Evolutionary conservation across 1,284 basidiomycete genomes (phyloP).

Genomic region (Golubevia pallescens): DNA sequence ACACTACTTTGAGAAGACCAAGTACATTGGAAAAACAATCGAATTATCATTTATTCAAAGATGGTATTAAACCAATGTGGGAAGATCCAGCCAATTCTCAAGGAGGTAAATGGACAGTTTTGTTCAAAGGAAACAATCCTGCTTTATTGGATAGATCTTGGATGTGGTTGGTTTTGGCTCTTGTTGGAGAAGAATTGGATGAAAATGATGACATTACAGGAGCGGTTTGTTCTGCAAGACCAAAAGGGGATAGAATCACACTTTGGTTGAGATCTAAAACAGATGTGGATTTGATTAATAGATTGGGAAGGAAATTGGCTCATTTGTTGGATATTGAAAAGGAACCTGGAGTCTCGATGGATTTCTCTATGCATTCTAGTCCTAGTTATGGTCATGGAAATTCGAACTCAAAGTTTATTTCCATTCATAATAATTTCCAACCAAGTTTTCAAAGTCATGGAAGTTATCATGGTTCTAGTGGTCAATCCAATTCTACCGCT

Average conservation of each 20-base stretch:
- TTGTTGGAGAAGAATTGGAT: constrained; percentile 64
- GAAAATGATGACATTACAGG: constrained; percentile 52
- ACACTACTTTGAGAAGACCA: constrained; percentile 56
- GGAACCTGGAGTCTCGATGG: constrained; percentile 23
- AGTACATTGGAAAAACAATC: constrained; percentile 51
- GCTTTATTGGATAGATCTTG: constrained; percentile 59
- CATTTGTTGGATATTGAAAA: constrained; percentile 33
- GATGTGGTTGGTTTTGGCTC: constrained; percentile 63
- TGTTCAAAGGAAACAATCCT: constrained; percentile 35
- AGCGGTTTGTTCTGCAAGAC: constrained; percentile 55
- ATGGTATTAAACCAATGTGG: constrained; percentile 65
- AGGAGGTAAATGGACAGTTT: constrained; percentile 63
- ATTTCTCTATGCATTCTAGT: constrained; percentile 14
- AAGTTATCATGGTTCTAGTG: no score
- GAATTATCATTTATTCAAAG: constrained; percentile 64
- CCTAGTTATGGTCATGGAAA: no score
- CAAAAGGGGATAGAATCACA: constrained; percentile 54
- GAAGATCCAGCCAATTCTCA: constrained; percentile 57
- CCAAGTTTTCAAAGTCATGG: no score
- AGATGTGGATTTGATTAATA: constrained; percentile 45
- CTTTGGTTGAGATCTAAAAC: constrained; percentile 49
- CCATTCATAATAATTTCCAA: no score
- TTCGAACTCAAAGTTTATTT: no score
- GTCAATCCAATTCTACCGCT: no score
- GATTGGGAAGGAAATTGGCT: constrained; percentile 40